phyloP scores from a whole-genome alignment of 305 asterid genomes.

The Rubia peregrina region DNA sequence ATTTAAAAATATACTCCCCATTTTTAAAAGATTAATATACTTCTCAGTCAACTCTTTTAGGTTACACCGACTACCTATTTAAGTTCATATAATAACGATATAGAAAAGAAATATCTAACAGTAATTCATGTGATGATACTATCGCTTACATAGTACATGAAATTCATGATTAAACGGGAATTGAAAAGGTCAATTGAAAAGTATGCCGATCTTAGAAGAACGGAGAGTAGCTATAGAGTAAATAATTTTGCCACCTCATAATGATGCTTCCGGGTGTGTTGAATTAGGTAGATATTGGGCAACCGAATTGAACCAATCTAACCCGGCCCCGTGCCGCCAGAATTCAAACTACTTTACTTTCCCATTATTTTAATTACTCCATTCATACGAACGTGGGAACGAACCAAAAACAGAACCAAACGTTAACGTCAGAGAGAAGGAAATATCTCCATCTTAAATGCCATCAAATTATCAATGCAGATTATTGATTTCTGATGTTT shows the following conservation, averaged over 20 bases:
- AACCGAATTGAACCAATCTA: slow-evolving; percentile 6
- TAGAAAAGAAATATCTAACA: no score
- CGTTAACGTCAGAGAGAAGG: slow-evolving; percentile 31
- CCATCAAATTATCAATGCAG: background rate
- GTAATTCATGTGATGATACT: no score
- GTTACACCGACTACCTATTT: no score
- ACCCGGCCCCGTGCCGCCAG: slow-evolving; percentile 41
- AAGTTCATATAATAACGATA: no score
- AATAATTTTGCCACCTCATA: background rate
- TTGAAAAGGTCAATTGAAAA: no score
- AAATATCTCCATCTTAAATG: background rate
- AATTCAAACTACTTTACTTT: slow-evolving; percentile 24
- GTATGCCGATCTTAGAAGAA: no score
- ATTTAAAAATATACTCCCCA: no score
- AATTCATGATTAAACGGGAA: no score
- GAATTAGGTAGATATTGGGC: slow-evolving; percentile 33
- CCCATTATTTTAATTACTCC: slow-evolving; percentile 1
- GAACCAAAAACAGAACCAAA: slow-evolving; percentile 14
- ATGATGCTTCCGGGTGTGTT: slow-evolving; percentile 19
- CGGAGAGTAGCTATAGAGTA: no score
- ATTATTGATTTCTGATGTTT: slow-evolving; percentile 4
- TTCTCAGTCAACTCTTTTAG: no score
- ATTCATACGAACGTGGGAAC: slow-evolving; percentile 15
- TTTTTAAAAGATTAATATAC: no score
- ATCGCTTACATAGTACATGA: no score